Evolutionary conservation across 2,329 filamentous ascomycete genomes (phyloP).

Genomic region (Botrytis elliptica): DNA sequence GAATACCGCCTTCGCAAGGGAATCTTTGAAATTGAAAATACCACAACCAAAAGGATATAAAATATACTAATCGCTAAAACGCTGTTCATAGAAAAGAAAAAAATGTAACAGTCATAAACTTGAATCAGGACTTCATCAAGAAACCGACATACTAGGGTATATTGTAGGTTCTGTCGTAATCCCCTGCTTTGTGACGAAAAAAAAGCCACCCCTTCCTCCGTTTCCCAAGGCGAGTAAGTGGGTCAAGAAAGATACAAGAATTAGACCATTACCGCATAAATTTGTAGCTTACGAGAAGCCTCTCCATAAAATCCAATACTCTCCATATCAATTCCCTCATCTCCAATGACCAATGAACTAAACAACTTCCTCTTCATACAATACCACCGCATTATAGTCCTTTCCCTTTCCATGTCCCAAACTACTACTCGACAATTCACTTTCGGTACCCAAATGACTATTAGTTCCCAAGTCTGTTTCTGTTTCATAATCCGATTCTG

Average conservation of each 20-base stretch:
- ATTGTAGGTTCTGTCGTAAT: conserved; percentile 11
- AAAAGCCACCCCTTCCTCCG: background rate
- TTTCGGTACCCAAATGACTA: conserved; percentile 19
- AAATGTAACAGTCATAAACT: conserved; percentile 14
- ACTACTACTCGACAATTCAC: conserved; percentile 17
- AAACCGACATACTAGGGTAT: conserved; percentile 16
- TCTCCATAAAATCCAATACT: conserved; percentile 26
- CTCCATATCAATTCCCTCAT: background rate
- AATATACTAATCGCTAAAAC: conserved; percentile 31
- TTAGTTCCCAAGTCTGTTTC: conserved; percentile 21
- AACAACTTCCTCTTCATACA: conserved; percentile 31
- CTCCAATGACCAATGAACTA: conserved; percentile 16
- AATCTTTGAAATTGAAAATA: conserved; percentile 13
- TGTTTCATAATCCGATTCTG: conserved; percentile 23
- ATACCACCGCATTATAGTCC: conserved; percentile 25
- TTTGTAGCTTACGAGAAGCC: background rate
- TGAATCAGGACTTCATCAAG: conserved; percentile 26
- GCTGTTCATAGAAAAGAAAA: conserved; percentile 26
- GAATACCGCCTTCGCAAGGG: background rate
- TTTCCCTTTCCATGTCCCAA: conserved; percentile 20
- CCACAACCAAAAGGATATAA: conserved; percentile 11
- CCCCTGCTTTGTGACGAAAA: background rate
- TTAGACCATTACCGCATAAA: background rate
- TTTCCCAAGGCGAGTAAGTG: background rate
- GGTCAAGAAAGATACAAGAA: conserved; percentile 11